phyloP scores from a whole-genome alignment of 352 stramenopile species.

The Pythium folliculosum region DNA sequence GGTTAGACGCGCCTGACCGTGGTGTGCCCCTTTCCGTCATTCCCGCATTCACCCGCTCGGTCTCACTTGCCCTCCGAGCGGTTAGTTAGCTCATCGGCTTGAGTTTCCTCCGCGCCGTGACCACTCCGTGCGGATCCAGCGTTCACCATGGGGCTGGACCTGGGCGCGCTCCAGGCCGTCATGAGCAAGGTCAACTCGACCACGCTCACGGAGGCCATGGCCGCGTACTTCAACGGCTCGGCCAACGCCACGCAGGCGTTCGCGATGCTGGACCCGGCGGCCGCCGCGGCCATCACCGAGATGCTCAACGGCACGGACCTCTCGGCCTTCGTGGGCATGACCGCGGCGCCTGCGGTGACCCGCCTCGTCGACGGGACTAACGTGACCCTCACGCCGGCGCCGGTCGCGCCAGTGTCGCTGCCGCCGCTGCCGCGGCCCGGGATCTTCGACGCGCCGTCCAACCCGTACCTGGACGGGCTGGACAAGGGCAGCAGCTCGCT shows the following conservation, averaged over 20 bases:
- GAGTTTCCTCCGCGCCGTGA: neutral
- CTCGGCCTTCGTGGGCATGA: slow-evolving; percentile 19
- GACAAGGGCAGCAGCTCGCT: slow-evolving; percentile 14
- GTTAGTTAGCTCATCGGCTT: neutral
- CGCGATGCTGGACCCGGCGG: slow-evolving; percentile 12
- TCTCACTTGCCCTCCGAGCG: too few relatives aligned
- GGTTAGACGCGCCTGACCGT: too few relatives aligned
- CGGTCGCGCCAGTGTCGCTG: too few relatives aligned
- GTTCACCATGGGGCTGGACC: too few relatives aligned
- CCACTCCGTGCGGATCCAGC: too few relatives aligned
- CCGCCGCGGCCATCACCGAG: slow-evolving; percentile 2
- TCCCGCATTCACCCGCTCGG: neutral
- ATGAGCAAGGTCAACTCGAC: slow-evolving; percentile 18
- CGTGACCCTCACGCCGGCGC: neutral
- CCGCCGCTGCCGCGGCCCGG: slow-evolving; percentile 19
- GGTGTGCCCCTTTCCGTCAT: too few relatives aligned
- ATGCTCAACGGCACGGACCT: slow-evolving; percentile 23
- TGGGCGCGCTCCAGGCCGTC: slow-evolving; percentile 11
- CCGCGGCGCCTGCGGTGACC: neutral
- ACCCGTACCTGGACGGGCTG: slow-evolving; percentile 21
- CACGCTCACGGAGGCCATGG: slow-evolving; percentile 8
- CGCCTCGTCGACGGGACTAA: too few relatives aligned
- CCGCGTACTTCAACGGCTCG: slow-evolving; percentile 16
- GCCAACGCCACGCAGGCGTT: slow-evolving; percentile 10
- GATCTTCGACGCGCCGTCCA: slow-evolving; percentile 29